These are phyloP conservation scores for Coriolopsis trogii DNA, from an alignment of 1,284 basidiomycete species.

Conservation along the genomic window DNA sequence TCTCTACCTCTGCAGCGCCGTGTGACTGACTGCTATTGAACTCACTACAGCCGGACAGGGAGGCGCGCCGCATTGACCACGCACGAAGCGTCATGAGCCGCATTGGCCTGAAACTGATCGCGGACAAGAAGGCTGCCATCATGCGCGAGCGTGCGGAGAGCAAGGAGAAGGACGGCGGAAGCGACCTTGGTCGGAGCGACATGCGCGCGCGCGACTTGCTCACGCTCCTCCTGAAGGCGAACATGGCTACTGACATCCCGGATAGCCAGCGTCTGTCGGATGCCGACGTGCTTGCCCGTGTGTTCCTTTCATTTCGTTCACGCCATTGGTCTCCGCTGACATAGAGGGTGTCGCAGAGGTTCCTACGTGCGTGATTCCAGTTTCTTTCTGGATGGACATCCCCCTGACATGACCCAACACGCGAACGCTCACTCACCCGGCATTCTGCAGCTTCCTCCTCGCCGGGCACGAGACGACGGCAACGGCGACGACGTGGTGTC, in stretches of 20 bases:
- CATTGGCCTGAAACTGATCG: constrained; percentile 42
- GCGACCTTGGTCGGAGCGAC: constrained; percentile 23
- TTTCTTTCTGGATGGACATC: no score
- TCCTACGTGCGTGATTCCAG: constrained; percentile 8
- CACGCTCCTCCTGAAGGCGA: constrained; percentile 46
- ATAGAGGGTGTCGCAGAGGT: constrained; percentile 2
- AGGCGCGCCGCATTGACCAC: no score
- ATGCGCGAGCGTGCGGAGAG: not conserved
- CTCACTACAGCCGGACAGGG: no score
- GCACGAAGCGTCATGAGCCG: no score
- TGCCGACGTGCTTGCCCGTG: constrained; percentile 57
- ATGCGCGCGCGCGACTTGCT: constrained; percentile 33
- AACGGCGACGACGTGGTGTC: constrained; percentile 53
- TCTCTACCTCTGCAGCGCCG: no score
- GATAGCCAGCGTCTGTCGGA: constrained; percentile 50
- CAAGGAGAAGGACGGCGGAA: constrained; percentile 6
- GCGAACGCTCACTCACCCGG: no score
- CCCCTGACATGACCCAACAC: no score
- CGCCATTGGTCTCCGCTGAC: not conserved
- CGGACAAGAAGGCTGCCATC: constrained; percentile 42
- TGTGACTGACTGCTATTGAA: no score
- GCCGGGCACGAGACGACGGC: constrained; percentile 77
- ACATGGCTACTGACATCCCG: constrained; percentile 47
- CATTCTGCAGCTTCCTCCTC: constrained; percentile 48
- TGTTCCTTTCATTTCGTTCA: constrained; percentile 32